Evolutionary conservation across 257 asterid genomes (phyloP), one percentile per base, ranked within the genome.

Genomic region (Solanum medicagineum): DNA sequence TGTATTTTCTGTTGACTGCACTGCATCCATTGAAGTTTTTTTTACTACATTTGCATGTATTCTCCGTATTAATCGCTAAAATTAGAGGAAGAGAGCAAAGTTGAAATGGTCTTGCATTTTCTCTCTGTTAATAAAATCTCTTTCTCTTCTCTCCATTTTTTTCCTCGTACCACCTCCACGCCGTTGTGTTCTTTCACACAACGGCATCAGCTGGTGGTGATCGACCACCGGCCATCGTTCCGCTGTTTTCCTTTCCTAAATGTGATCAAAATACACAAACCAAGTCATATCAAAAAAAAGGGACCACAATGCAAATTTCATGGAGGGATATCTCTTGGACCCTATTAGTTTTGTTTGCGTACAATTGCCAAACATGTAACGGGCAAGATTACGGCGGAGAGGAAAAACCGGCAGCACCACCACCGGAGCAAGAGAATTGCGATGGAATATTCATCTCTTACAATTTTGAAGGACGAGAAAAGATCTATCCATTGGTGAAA

Each of bases 371-470:
- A 71, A 85, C 71, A 82, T 60, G 85, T 49, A 63, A 59, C 6
- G 95, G 90, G 15, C 94, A 93, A 54, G 98, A 96, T 82, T 90
- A 91, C 36, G 92, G 84, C 3, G 59, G 81, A 2, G 89, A 77
- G 2, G 86, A 66, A 0, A 81, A 87, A 1, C 77, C 93, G 5
- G 92, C 95, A 0, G 91, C 97, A 1, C 86, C 89, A 2, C 92
- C 92, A 4, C 86, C 85, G 5, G 97, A 90, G 59, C 86, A 90
- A 13, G 93, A 88, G 2, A 75, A 68, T 17, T 96, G 99, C 88
- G 85, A 92, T 44, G 99, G 99, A 5, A 87, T 94, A 10, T 94
- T 92, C 83, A 49, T 93, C 1, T 84, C 97, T 0, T 97, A 97
- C 80, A 81, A 51, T 14, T 95, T 93, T 84, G 84, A 82, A 81